Percentiles rank a stretch among this genome's conserved stretches.
These are phyloP conservation scores for Colletotrichum zoysiae DNA, from an alignment of 2,329 filamentous ascomycete species.

Conservation along the genomic window DNA sequence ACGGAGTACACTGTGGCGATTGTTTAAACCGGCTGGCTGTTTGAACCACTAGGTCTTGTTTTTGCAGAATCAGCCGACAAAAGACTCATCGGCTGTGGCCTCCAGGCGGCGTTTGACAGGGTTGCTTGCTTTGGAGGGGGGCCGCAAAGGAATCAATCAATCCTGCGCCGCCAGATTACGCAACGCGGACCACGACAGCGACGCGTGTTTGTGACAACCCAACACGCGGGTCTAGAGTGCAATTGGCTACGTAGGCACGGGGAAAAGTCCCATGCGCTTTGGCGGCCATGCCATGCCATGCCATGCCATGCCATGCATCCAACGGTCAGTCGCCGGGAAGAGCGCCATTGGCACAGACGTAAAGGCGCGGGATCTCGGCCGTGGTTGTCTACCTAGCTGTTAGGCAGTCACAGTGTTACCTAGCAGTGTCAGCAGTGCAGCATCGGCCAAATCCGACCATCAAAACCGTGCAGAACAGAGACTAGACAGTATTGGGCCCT, in stretches of 20 bases:
- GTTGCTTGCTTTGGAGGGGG: slow-evolving; percentile 16
- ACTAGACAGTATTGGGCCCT: slow-evolving; percentile 2
- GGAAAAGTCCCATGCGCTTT: neutral
- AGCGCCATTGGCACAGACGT: neutral
- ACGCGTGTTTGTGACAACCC: slow-evolving; percentile 4
- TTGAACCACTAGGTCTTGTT: too few relatives aligned
- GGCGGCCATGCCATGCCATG: neutral
- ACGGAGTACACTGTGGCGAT: too few relatives aligned
- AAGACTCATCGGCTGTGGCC: too few relatives aligned
- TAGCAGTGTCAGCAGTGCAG: neutral
- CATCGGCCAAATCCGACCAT: neutral
- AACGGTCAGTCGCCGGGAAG: neutral
- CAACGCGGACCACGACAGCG: neutral
- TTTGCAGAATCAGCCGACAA: too few relatives aligned
- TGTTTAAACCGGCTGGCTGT: too few relatives aligned
- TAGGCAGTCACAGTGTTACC: too few relatives aligned
- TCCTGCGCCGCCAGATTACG: slow-evolving; percentile 22
- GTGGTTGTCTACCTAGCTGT: neutral
- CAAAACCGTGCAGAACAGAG: neutral
- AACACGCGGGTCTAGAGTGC: slow-evolving; percentile 7
- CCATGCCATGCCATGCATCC: neutral
- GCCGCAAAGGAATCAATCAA: slow-evolving; percentile 16
- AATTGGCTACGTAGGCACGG: neutral
- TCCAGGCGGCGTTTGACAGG: neutral
- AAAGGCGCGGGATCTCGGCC: slow-evolving; percentile 1